These are phyloP conservation scores for Isoetes taiwanensis DNA, from an alignment of 75 land plant genomes.

Conservation along the genomic window DNA sequence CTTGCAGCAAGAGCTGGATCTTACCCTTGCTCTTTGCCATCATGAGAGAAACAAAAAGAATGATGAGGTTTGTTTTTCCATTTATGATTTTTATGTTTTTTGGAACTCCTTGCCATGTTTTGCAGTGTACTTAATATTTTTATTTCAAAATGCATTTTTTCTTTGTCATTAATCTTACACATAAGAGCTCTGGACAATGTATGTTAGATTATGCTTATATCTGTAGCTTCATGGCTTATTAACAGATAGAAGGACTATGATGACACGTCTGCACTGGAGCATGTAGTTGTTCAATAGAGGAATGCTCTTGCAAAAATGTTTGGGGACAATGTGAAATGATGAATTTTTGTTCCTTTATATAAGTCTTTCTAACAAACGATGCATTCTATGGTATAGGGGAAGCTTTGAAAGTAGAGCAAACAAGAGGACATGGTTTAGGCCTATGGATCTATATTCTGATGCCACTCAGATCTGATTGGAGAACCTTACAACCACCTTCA, in stretches of 20 bases:
- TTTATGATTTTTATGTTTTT: neutral
- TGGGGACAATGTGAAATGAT: too few species aligned
- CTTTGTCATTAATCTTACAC: neutral
- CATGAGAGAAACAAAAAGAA: conserved; percentile 78
- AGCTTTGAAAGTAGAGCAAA: conserved; percentile 19
- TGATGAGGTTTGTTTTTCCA: conserved; percentile 32
- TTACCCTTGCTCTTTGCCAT: conserved; percentile 66
- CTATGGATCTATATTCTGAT: conserved; percentile 9
- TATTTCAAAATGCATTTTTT: too few species aligned
- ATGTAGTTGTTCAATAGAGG: conserved; percentile 19
- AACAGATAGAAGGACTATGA: conserved; percentile 17
- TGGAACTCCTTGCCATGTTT: too few species aligned
- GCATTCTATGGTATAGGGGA: conserved; percentile 16
- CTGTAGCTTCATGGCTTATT: neutral
- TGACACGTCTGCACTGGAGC: conserved; percentile 21
- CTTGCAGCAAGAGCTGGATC: conserved; percentile 78
- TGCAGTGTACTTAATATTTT: too few species aligned
- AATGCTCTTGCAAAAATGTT: conserved; percentile 33
- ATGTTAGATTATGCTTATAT: neutral
- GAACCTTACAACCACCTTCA: conserved; percentile 41
- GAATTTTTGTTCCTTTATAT: too few species aligned
- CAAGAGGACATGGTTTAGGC: conserved; percentile 16
- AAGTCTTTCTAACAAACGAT: too few species aligned
- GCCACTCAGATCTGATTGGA: conserved; percentile 63
- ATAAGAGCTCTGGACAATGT: neutral